Evolutionary conservation across 2,329 filamentous ascomycete species (phyloP), one percentile per base, ranked within the genome.

Genomic region (Neofusicoccum laricinum): DNA sequence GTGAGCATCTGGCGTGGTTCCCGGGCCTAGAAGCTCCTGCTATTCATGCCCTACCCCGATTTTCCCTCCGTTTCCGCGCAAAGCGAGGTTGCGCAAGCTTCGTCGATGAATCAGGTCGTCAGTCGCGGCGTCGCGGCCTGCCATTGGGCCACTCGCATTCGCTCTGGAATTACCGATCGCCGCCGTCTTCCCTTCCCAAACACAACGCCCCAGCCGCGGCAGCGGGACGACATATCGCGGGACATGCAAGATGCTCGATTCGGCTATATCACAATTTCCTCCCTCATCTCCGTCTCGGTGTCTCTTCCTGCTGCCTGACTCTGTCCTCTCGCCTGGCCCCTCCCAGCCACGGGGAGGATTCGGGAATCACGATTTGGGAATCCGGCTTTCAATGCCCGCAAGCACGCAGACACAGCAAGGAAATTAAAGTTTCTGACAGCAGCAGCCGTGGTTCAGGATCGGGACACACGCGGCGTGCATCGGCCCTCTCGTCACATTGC

Each of bases 321-420:
- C 49, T 25, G 21, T 30, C 3, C n/a, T 30, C n/a, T n/a, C 30
- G 36, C 17, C 25, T 11, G 19, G 19, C 19, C 53, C 25, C 53
- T n/a, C 50, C 12, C 49, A 21, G 34, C 51, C 8, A 12, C 51
- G 51, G 51, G 21, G 43, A 57, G 51, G 51, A n/a, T n/a, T n/a
- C n/a, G n/a, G n/a, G n/a, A n/a, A n/a, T n/a, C n/a, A n/a, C n/a
- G n/a, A n/a, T n/a, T n/a, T n/a, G n/a, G n/a, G n/a, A n/a, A n/a
- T n/a, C n/a, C n/a, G n/a, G 45, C 10, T 59, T 59, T 59, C 30
- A 46, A 59, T 59, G 55, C 55, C 55, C 55, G 55, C 55, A 58
- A 6, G 38, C n/a, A 40, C 53, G 25, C 36, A 30, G 34, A 40
- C 34, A 41, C 36, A 36, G 14, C 15, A 43, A 19, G 25, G 38